Evolutionary conservation across 192 early-diverging fungal species (phyloP).

Genomic region (Thamnidium elegans): DNA sequence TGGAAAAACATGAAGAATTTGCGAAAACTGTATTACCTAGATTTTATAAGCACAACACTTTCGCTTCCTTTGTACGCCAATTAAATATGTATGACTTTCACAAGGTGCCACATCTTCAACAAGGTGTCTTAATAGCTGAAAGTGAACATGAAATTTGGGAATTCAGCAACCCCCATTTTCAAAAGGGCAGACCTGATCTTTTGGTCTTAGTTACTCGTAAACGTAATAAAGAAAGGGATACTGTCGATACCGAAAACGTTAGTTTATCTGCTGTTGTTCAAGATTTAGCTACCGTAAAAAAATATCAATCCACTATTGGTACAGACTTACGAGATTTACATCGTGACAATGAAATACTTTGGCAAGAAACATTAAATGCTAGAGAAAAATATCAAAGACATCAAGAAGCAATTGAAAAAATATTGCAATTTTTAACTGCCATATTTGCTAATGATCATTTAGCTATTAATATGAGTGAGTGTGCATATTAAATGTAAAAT

Average conservation of each 20-base stretch:
- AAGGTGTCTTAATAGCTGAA: constrained; percentile 80
- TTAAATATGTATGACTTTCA: constrained; percentile 97
- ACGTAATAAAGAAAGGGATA: constrained; percentile 39
- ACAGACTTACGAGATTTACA: constrained; percentile 84
- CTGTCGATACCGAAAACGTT: constrained; percentile 38
- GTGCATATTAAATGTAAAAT: constrained; percentile 4
- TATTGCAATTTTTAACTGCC: constrained; percentile 85
- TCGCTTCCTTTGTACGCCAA: constrained; percentile 87
- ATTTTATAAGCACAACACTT: constrained; percentile 92
- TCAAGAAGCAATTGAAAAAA: constrained; percentile 92
- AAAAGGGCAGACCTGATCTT: constrained; percentile 84
- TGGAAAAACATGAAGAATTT: constrained; percentile 73
- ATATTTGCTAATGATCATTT: constrained; percentile 66
- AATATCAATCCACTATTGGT: constrained; percentile 88
- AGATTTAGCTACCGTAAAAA: constrained; percentile 85
- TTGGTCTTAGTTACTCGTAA: constrained; percentile 87
- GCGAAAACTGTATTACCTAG: constrained; percentile 77
- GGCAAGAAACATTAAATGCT: constrained; percentile 75
- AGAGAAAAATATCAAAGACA: constrained; percentile 81
- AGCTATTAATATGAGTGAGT: constrained; percentile 24
- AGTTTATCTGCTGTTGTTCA: constrained; percentile 55
- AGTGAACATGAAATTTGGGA: constrained; percentile 83
- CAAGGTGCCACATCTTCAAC: constrained; percentile 92
- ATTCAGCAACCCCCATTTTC: constrained; percentile 90
- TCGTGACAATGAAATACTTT: constrained; percentile 83